These are phyloP conservation scores for Larix kaempferi DNA, from an alignment of 75 land plant genomes.

Conservation along the genomic window DNA sequence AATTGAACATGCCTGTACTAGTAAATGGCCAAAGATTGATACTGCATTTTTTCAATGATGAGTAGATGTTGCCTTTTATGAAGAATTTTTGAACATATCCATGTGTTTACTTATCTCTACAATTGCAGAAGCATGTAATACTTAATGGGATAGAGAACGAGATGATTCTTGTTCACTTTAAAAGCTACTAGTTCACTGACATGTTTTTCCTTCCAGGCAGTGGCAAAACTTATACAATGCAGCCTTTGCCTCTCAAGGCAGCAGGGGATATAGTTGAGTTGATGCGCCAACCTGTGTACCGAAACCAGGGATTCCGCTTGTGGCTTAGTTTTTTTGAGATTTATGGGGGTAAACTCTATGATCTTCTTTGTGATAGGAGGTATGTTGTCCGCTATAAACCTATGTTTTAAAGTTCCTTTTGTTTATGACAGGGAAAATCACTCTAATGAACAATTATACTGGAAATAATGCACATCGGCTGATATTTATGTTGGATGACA, in stretches of 20 bases:
- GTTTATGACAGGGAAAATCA: background rate
- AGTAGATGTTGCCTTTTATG: background rate
- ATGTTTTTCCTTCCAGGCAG: conserved; percentile 62
- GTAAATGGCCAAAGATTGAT: background rate
- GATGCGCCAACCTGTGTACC: conserved; percentile 66
- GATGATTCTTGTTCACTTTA: background rate
- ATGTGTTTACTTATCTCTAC: background rate
- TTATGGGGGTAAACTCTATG: conserved; percentile 97
- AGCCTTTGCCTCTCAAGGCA: conserved; percentile 92
- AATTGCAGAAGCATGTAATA: background rate
- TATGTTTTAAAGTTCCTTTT: background rate
- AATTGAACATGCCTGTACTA: background rate
- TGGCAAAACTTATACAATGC: conserved; percentile 98
- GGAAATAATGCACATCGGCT: background rate
- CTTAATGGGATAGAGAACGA: background rate
- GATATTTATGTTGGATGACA: too few relatives aligned
- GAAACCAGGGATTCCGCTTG: conserved; percentile 83
- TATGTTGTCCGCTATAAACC: conserved; percentile 17
- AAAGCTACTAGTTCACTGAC: background rate
- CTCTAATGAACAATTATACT: background rate
- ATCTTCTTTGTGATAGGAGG: conserved; percentile 96
- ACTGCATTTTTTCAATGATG: background rate
- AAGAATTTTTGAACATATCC: background rate
- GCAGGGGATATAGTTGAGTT: conserved; percentile 74
- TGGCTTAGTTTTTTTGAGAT: conserved; percentile 99